Base-by-base conservation (phyloP, 108 stramenopile genomes). In the Nannochloropsis salina region DNA sequence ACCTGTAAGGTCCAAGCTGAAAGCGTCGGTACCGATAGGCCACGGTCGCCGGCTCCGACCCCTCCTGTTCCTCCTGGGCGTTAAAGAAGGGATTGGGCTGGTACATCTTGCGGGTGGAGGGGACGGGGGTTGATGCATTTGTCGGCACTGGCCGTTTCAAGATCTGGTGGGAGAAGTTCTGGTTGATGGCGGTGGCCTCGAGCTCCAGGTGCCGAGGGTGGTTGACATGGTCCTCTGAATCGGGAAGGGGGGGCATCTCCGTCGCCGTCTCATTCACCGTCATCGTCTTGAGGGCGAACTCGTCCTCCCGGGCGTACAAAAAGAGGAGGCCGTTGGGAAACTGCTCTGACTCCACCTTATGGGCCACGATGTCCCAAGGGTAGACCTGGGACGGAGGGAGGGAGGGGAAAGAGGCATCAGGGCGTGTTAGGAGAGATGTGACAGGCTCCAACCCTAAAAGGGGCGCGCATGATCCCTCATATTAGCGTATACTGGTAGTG, bases 21-120 rank as follows among this genome's bases (percentile, higher is more conserved):
- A 97, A 99, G 84, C 94, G 95, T 43, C 98, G 93, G 93, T 99
- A 99, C 82, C 97, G 95, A 92, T 96, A 99, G 45, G 95, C 98
- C 9, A 96, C 94, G 47, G 94, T 93, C 40, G 97, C 97, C 1
- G 97, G 97, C 89, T 96, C 95, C 92, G 95, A 95, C 74, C 94
- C 96, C 85, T 95, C 88, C 45, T 85, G 95, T 44, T 92, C 93
- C 51, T 96, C 96, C 22, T 98, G 97, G 87, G 94, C 95, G 89
- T 97, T 97, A 90, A 94, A 98, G 93, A 99, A 99, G 10, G 97
- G 97, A 87, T 98, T 96, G n/a, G 95, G 94, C 83, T 41, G 80
- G 4, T 20, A 31, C 42, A 3, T 43, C 44, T 43, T 84, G 18
- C 44, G 83, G 42, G 83, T 43, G 5, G 83, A 2, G 2, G 83